Base-by-base conservation (phyloP, 2,329 filamentous ascomycete genomes). In the Diaporthe helianthi region DNA sequence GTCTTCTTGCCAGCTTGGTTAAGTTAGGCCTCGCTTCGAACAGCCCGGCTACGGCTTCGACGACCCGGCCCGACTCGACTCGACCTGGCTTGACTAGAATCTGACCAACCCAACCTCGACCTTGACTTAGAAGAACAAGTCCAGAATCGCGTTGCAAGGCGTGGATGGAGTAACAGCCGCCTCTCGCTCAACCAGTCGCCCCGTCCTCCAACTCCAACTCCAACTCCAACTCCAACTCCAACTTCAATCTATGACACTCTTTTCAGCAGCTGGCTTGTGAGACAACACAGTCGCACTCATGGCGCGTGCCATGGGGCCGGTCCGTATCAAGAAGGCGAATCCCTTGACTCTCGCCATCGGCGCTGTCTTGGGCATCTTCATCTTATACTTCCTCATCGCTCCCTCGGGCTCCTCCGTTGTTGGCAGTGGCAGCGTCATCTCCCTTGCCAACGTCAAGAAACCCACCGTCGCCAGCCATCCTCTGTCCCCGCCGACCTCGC, bases 321-420 rank as follows among this genome's bases (percentile, higher is more conserved):
- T 88, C 74, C 92, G 93, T 82, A 87, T 95, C 78, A 93, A 93
- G 83, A 92, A 92, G 83, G 89, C 91, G 78, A 96, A 89, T 81
- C 91, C 93, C 72, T 85, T 92, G 77, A 95, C 92, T 67, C 83
- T 95, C 73, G 79, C 91, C 74, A 85, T 97, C 73, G 92, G 92
- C 75, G 85, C 83, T 74, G 81, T 93, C 69, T 86, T 96, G 70
- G 90, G 90, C 79, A 86, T 96, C 77, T 88, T 92, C 82, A 88
- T 92, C 81, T 79, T 93, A 79, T 81, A 87, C 83, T 89, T 91
- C 77, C 79, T 91, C 73, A 77, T 89, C 73, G 84, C 83, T 12
- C 86, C 82, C 67, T 85, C 86, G 55, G 82, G 86, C 33, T 79
- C 84, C 52, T 80, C 76, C 61, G 71, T 81, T 81, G 74, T 84